Base-by-base conservation (phyloP, 2,329 filamentous ascomycete genomes). In the Colletotrichum sp. region DNA sequence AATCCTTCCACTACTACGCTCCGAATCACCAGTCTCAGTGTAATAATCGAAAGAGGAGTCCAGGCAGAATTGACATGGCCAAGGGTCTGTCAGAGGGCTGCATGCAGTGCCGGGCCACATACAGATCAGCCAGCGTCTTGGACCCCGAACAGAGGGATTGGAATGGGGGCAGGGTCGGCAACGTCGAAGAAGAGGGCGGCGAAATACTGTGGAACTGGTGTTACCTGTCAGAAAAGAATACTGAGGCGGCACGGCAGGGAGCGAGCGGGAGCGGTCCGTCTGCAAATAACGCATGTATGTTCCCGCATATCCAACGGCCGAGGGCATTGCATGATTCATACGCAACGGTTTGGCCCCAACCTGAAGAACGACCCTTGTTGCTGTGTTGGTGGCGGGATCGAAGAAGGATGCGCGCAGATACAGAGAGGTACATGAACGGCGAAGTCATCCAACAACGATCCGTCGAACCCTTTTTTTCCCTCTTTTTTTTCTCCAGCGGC, bases 91-190 rank as follows among this genome's bases (percentile, higher is more conserved):
- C 24, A 67, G 66, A 43, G 33, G 36, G 33, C 21, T 70, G 36
- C 43, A 51, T 66, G n/a, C 66, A n/a, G 18, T 47, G 62, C 51
- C 67, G 71, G 61, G 68, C 68, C 67, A 47, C 27, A 29, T n/a
- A 29, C 31, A 24, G 68, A 47, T 15, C 58, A 36, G 16, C 29
- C 58, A n/a, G 21, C 38, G 33, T 51, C 51, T 65, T 31, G 61
- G 55, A 67, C 67, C 70, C 67, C 57, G 51, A 64, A 58, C 11
- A 16, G 61, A 59, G 21, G 66, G 36, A 59, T 54, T 55, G 47
- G 61, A 72, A 72, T 70, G 70, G 66, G 64, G 70, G 70, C 66
- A 59, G 61, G 33, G 67, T 59, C 66, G 24, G 36, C 31, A 43
- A 27, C n/a, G 21, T 47, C 3, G 29, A 66, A 24, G 33, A 54